These are phyloP conservation scores for Termitomyces eurrhizus DNA, from an alignment of 768 basidiomycete genomes.

Conservation along the genomic window DNA sequence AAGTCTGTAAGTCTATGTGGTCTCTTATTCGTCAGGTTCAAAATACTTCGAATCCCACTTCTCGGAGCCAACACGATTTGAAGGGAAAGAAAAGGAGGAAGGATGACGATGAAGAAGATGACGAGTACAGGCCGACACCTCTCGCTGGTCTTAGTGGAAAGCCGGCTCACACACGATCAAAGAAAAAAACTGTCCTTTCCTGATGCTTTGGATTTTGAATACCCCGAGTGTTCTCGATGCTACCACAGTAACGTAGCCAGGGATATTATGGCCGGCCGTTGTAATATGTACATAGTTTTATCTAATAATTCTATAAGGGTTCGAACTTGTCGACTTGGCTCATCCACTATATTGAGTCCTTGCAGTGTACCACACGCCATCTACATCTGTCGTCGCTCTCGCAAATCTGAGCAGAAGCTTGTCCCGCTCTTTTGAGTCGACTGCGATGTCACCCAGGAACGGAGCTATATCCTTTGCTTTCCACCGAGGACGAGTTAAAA, in stretches of 20 bases:
- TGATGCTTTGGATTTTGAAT: neutral
- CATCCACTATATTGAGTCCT: slow-evolving; percentile 57
- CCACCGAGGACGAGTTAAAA: slow-evolving; percentile 77
- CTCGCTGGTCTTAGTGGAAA: slow-evolving; percentile 33
- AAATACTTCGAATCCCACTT: slow-evolving; percentile 24
- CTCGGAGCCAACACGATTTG: slow-evolving; percentile 5
- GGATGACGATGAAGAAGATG: slow-evolving; percentile 30
- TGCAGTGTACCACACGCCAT: slow-evolving; percentile 73
- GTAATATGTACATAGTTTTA: neutral
- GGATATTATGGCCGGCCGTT: neutral
- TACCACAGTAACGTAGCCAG: neutral
- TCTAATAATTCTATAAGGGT: neutral
- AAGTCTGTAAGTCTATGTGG: slow-evolving; percentile 58
- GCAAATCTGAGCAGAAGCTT: slow-evolving; percentile 85
- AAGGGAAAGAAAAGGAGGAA: slow-evolving; percentile 30
- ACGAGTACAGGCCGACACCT: slow-evolving; percentile 47
- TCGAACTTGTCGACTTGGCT: neutral
- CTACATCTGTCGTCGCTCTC: slow-evolving; percentile 64
- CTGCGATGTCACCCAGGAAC: slow-evolving; percentile 77
- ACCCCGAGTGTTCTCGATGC: neutral
- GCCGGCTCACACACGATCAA: slow-evolving; percentile 36
- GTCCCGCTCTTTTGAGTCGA: slow-evolving; percentile 86
- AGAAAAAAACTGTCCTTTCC: slow-evolving; percentile 19
- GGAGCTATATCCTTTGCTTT: slow-evolving; percentile 74
- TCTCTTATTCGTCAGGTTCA: slow-evolving; percentile 40